Conservation (phyloP, 2,329 filamentous ascomycete species). For the Penicillium sp. region DNA sequence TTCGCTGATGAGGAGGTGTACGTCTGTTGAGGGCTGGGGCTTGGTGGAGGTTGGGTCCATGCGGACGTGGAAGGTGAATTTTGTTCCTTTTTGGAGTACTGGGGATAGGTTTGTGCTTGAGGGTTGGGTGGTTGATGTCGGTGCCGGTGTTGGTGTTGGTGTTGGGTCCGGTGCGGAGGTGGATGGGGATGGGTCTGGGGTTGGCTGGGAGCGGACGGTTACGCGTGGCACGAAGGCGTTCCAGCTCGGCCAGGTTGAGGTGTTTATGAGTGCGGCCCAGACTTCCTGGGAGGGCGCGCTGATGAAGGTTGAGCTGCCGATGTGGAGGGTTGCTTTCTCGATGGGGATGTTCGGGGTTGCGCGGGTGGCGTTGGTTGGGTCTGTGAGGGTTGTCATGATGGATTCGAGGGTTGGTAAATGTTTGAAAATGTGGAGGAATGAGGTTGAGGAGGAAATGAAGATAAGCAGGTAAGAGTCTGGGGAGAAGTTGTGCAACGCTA, state of each 20-base stretch:
- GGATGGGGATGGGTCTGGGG: neutral
- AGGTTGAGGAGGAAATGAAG: neutral
- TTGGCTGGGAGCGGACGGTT: conserved; percentile 44
- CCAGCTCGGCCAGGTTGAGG: conserved; percentile 48
- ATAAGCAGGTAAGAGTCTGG: neutral
- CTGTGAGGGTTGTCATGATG: conserved; percentile 11
- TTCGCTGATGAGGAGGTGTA: conserved; percentile 33
- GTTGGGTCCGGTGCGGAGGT: neutral
- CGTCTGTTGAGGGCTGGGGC: conserved; percentile 25
- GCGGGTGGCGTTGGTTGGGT: conserved; percentile 23
- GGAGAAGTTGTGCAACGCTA: neutral
- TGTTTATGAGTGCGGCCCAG: conserved; percentile 45
- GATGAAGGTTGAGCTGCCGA: conserved; percentile 39
- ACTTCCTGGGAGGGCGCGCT: conserved; percentile 42
- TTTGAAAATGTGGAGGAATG: neutral
- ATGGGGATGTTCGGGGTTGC: conserved; percentile 33
- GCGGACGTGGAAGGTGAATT: conserved; percentile 44
- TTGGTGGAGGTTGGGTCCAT: conserved; percentile 34
- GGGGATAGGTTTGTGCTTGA: conserved; percentile 15
- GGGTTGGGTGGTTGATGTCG: conserved; percentile 5
- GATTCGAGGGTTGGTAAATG: neutral
- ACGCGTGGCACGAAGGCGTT: conserved; percentile 48
- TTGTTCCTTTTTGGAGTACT: conserved; percentile 39
- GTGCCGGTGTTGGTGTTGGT: conserved; percentile 13
- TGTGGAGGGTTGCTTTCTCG: conserved; percentile 28